Evolutionary conservation across 1,139 yeast genomes (phyloP), one percentile per base, ranked within the genome.

Genomic region (Protomyces inundatus): DNA sequence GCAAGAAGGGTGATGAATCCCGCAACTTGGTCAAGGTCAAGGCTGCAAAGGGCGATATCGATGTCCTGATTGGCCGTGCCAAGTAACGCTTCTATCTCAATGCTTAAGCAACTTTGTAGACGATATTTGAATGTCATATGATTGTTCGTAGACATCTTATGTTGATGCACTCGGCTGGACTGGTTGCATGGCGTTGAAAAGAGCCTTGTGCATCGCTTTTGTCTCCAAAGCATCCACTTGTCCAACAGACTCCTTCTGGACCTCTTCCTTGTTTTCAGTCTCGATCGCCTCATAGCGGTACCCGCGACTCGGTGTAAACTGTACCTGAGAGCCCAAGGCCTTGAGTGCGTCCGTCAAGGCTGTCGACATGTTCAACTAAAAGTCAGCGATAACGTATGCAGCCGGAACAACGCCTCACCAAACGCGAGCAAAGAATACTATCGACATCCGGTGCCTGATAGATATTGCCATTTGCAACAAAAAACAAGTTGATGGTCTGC

Each of bases 401-500:
- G 6, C 16, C 32, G 45, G 23, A 7, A 23, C 23, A 23, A 23
- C 23, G 9, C 23, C 37, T 16, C 55, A 66, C 65, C 61, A 85
- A 71, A 61, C 90, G 75, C 59, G 85, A 82, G 14, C 83, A 79
- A 1, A 86, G 76, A 4, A 86, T 78, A 14, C 83, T 79, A 68
- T 81, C 80, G 1, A 84, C 78, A 3, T 80, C 73, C 0, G 98
- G 98, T 0, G 97, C 88, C 83, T 89, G 95, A 76, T 91, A 93
- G 3, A 93, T 87, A 71, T 90, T 90, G 34, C 96, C 96, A 3
- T 97, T 97, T 48, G 90, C 84, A 54, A 91, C 86, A 74, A 89
- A 91, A 76, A 88, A 93, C 70, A 90, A 95, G 4, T 85, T 80
- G 10, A 89, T 71, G 1, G 85, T 80, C 51, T 81, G 77, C 0